Evolutionary conservation across 1,284 basidiomycete species (phyloP), one percentile per base, ranked within the genome.

Genomic region (Austroboletus rostrupii): DNA sequence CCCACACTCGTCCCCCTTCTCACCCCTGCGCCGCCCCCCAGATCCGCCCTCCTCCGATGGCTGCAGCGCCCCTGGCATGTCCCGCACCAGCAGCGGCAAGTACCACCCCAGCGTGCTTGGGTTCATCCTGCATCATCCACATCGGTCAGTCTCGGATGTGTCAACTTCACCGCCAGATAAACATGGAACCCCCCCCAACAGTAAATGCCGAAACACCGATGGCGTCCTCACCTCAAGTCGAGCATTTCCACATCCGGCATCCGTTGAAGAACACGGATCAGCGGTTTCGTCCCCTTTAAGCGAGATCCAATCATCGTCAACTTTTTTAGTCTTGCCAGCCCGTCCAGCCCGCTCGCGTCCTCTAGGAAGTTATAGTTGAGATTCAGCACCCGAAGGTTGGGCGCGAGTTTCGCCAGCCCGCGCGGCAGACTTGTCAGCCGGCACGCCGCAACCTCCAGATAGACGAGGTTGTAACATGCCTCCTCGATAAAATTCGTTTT

Each of bases 51-150:
- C 50, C 55, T 83, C 83, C 26, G 78, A 82, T 41, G 82, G 83
- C 61, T 83, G 81, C 61, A 84, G 65, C 55, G 82, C 85, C 13
- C 82, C 83, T 61, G 83, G 81, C 50, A 78, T 72, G 61, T 85
- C 84, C 57, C 75, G 76, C 47, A 90, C 80, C 46, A 94, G 75
- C 56, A 96, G 72, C 19, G 94, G 92, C 21, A 96, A 77, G 69
- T 97, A 97, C 85, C 92, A 95, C 7, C 89, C 88, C n/a, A 95
- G 79, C 23, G 92, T 96, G 56, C 88, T 90, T 45, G 94, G 93
- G 66, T 97, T 97, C 91, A 95, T 95, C 73, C 87, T 88, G 66
- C 47, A 52, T 52, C 37, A 50, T 50, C 36, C 49, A 5, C n/a
- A 2, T 60, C 59, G 58, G 61, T 65, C 59, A 62, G 57, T 61